These are phyloP conservation scores for Withania somnifera DNA, from an alignment of 305 asterid genomes.

Conservation along the genomic window DNA sequence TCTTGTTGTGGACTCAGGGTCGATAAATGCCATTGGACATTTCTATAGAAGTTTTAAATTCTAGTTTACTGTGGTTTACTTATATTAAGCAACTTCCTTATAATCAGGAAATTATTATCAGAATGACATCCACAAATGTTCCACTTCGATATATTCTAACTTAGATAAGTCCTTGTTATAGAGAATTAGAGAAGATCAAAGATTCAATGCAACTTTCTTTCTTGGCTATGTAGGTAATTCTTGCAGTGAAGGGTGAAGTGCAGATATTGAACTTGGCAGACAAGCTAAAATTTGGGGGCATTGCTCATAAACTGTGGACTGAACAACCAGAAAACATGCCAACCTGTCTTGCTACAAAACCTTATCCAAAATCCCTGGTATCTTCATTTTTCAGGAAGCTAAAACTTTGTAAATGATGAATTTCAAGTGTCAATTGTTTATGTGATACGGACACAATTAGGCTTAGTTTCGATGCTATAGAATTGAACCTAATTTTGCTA, in stretches of 20 bases:
- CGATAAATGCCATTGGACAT: background rate
- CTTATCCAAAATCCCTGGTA: constrained; percentile 70
- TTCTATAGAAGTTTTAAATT: background rate
- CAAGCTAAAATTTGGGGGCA: constrained; percentile 51
- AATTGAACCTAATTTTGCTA: background rate
- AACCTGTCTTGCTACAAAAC: constrained; percentile 85
- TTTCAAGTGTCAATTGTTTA: background rate
- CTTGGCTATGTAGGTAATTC: constrained; percentile 49
- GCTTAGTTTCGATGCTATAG: background rate
- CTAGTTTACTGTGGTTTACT: background rate
- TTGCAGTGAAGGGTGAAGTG: constrained; percentile 82
- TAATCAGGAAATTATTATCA: background rate
- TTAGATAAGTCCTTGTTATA: background rate
- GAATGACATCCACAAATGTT: background rate
- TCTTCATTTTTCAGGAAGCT: constrained; percentile 71
- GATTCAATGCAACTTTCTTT: background rate
- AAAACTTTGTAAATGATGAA: constrained; percentile 77
- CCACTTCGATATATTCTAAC: background rate
- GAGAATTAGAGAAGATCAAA: background rate
- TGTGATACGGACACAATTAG: background rate
- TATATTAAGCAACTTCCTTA: background rate
- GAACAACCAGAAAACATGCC: constrained; percentile 87
- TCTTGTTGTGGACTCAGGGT: background rate
- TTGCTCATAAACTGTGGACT: constrained; percentile 81
- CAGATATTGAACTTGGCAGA: constrained; percentile 62